A percentile compares a stretch with the other conserved stretches of the same genome.
phyloP scores from a whole-genome alignment of 805 yeast genomes.

The Metschnikowia lunata region DNA sequence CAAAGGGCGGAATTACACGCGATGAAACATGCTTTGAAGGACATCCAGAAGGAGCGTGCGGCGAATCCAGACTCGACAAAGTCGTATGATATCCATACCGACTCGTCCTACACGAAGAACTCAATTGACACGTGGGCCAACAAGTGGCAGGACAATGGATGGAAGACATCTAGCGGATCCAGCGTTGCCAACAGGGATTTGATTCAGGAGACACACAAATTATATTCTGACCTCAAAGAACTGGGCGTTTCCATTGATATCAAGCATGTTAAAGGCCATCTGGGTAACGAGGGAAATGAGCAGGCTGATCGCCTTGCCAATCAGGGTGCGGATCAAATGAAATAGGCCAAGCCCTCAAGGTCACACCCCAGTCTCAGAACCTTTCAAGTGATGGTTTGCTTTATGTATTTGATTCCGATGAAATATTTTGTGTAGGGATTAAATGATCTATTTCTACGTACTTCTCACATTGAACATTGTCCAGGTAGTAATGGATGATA shows the following conservation, averaged over 20 bases:
- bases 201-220: conserved; percentile 30
- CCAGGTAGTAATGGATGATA: too few species aligned
- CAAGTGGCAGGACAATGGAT: conserved; percentile 56
- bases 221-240: conserved; percentile 31
- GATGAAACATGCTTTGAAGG: conserved; percentile 49
- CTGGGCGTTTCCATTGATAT: conserved; percentile 42
- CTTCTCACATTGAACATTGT: too few species aligned
- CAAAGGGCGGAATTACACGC: conserved; percentile 80
- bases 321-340: conserved; percentile 44
- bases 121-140: conserved; percentile 53
- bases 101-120: conserved; percentile 64
- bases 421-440: too few species aligned
- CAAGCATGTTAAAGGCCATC: conserved; percentile 69
- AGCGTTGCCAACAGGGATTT: conserved; percentile 51
- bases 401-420: background rate
- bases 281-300: conserved; percentile 67
- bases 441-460: too few species aligned
- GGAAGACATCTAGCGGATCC: conserved; percentile 41
- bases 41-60: conserved; percentile 33
- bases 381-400: background rate
- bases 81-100: conserved; percentile 51
- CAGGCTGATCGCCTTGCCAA: conserved; percentile 74
- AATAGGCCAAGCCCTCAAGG: background rate
- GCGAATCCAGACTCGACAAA: background rate
- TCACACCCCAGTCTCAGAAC: background rate